Evolutionary conservation across 23 red algal species (phyloP), one percentile per base, ranked within the genome.

Genomic region (Gracilariopsis chorda): DNA sequence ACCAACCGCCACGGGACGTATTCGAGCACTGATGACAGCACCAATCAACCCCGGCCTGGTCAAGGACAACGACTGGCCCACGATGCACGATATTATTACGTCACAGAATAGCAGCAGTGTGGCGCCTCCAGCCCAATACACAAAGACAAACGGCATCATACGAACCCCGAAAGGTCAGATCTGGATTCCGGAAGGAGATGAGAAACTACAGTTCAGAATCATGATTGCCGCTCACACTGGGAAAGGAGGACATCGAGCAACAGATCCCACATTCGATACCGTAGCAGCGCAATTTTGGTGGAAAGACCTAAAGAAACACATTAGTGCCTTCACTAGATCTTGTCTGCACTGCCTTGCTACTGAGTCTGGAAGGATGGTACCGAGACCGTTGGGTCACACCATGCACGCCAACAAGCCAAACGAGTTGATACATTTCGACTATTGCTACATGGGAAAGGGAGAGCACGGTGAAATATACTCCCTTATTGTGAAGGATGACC

Each of bases 171-270:
- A 80, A 25, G 75, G 46, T 55, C 11, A 53, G 10, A 7, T 45
- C 19, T 80, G 75, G 75, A 80, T 80, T 52, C 75, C 75, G 56
- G 6, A 39, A 20, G 42, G 56, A 32, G 39, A 53, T 28, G 37
- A 80, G 75, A 42, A 53, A 30, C 23, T 80, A 4, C 49, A 80
- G 37, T 48, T 80, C 25, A 42, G 75, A 20, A 53, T 80, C 49
- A 55, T 80, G 42, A 80, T 77, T 49, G 75, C 75, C n/a, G 43
- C 75, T 25, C 75, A 80, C 28, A 57, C 75, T 52, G 75, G 43
- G 8, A 23, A 32, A 7, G 41, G 39, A 10, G 43, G 43, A 55
- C 75, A 80, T 35, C 39, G 75, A 48, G 46, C 44, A 23, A 24
- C 7, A 48, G 20, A 10, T 49, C 44, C 56, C 39, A 80, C 75